Conservation (phyloP, 2,329 filamentous ascomycete species). For the Sporothrix variecibatus region DNA sequence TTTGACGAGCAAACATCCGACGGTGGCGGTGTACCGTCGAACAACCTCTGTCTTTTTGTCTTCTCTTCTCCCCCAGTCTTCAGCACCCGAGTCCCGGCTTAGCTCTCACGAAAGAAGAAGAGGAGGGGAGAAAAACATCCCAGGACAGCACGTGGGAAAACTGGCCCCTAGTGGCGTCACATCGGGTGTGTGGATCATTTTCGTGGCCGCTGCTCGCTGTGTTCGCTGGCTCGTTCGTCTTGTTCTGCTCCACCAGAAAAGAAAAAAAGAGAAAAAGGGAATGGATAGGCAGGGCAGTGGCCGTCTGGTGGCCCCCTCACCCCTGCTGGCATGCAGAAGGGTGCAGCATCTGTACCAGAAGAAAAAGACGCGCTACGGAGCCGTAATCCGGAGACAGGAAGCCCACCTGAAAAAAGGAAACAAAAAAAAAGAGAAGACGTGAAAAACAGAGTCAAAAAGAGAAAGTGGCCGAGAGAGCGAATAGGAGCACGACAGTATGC, state of each 20-base stretch:
- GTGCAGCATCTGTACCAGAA: conserved; percentile 10
- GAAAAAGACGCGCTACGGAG: background rate
- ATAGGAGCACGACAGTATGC: background rate
- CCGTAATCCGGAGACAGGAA: background rate
- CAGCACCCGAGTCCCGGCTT: conserved; percentile 16
- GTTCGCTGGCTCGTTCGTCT: background rate
- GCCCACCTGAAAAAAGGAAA: background rate
- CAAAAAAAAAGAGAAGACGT: background rate
- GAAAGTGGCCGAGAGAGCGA: background rate
- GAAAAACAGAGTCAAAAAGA: background rate
- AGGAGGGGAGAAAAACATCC: background rate
- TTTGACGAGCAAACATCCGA: background rate
- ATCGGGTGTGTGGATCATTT: conserved; percentile 17
- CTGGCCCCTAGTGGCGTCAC: conserved; percentile 9
- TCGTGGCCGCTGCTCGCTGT: background rate
- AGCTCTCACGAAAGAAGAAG: background rate
- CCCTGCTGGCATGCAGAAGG: background rate
- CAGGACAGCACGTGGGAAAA: conserved; percentile 18
- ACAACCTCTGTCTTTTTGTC: background rate
- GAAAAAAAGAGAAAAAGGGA: background rate
- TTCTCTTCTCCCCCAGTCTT: background rate
- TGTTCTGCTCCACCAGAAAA: background rate
- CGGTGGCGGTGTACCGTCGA: conserved; percentile 8
- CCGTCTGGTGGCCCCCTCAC: background rate
- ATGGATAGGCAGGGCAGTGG: conserved; percentile 4